Percentiles rank a stretch among this genome's conserved stretches.
These are phyloP conservation scores for Periconia sp. DNA, from an alignment of 2,329 filamentous ascomycete genomes.

Conservation along the genomic window DNA sequence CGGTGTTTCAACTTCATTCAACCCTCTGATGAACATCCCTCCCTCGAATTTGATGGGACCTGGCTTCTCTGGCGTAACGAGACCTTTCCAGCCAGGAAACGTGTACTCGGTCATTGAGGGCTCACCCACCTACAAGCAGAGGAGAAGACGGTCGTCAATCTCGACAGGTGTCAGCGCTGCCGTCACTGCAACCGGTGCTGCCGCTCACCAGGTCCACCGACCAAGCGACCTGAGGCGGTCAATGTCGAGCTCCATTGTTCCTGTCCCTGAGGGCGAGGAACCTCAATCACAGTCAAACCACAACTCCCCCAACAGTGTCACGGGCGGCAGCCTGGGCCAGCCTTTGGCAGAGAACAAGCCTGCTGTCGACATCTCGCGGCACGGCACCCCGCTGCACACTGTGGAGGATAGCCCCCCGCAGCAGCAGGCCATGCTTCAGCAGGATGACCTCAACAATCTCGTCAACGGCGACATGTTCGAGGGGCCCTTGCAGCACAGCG, in stretches of 20 bases:
- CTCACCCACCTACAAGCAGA: slow-evolving; percentile 98
- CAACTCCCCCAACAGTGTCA: slow-evolving; percentile 78
- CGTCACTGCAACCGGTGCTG: slow-evolving; percentile 62
- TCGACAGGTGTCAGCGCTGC: slow-evolving; percentile 78
- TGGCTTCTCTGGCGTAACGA: slow-evolving; percentile 75
- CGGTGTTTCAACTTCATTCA: slow-evolving; percentile 75
- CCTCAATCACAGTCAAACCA: slow-evolving; percentile 59
- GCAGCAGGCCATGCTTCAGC: slow-evolving; percentile 70
- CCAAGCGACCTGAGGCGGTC: slow-evolving; percentile 92
- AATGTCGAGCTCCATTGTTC: slow-evolving; percentile 84
- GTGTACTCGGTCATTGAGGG: slow-evolving; percentile 97
- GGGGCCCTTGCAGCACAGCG: slow-evolving; percentile 61
- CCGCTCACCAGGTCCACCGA: slow-evolving; percentile 69
- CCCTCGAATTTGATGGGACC: slow-evolving; percentile 81
- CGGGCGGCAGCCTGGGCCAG: slow-evolving; percentile 61
- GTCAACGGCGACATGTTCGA: slow-evolving; percentile 47
- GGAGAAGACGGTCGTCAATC: slow-evolving; percentile 90
- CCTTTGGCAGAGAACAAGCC: slow-evolving; percentile 75
- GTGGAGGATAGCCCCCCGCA: slow-evolving; percentile 82
- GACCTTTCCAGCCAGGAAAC: slow-evolving; percentile 73
- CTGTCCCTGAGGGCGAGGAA: slow-evolving; percentile 80
- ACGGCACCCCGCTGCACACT: slow-evolving; percentile 86
- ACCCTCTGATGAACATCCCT: slow-evolving; percentile 89
- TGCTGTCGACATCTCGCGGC: slow-evolving; percentile 79
- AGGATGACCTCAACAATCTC: slow-evolving; percentile 68